Conservation (phyloP, 2,329 filamentous ascomycete genomes). For the Rhytidhysteron rufulum region DNA sequence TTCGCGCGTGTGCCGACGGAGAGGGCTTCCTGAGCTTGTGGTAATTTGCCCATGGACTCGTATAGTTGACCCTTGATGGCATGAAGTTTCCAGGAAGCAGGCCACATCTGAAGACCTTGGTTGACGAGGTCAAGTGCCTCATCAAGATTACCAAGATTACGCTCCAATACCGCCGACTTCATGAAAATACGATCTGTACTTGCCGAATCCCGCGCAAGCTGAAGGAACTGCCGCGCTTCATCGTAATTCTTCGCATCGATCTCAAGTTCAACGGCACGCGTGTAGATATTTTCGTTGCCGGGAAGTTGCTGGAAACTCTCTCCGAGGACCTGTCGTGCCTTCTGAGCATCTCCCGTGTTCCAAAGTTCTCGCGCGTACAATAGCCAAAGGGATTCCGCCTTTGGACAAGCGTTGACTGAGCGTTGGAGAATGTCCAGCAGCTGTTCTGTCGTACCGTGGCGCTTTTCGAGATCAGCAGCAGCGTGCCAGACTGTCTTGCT, state of each 20-base stretch:
- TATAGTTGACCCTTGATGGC: constrained; percentile 99
- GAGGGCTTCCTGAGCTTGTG: constrained; percentile 87
- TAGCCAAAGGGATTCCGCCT: constrained; percentile 90
- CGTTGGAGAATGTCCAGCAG: constrained; percentile 86
- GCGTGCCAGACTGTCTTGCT: constrained; percentile 87
- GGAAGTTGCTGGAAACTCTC: constrained; percentile 92
- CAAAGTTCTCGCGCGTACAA: constrained; percentile 93
- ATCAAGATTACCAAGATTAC: constrained; percentile 74
- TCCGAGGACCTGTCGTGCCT: constrained; percentile 78
- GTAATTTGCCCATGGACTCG: constrained; percentile 72
- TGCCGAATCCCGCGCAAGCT: constrained; percentile 79
- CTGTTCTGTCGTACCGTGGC: constrained; percentile 78
- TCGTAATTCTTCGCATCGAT: constrained; percentile 81
- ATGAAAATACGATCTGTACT: constrained; percentile 97
- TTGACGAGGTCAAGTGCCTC: constrained; percentile 82
- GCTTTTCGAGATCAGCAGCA: constrained; percentile 85
- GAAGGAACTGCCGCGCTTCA: constrained; percentile 76
- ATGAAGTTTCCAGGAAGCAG: constrained; percentile 82
- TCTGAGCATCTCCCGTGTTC: constrained; percentile 82
- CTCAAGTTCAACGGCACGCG: constrained; percentile 93
- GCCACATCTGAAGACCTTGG: constrained; percentile 82
- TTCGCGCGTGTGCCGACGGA: constrained; percentile 83
- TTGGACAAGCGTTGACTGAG: constrained; percentile 88
- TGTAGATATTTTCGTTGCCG: constrained; percentile 97
- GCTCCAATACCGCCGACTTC: constrained; percentile 90